phyloP scores from a whole-genome alignment of 2,329 filamentous ascomycete species.

The Cryphonectria nitschkei region DNA sequence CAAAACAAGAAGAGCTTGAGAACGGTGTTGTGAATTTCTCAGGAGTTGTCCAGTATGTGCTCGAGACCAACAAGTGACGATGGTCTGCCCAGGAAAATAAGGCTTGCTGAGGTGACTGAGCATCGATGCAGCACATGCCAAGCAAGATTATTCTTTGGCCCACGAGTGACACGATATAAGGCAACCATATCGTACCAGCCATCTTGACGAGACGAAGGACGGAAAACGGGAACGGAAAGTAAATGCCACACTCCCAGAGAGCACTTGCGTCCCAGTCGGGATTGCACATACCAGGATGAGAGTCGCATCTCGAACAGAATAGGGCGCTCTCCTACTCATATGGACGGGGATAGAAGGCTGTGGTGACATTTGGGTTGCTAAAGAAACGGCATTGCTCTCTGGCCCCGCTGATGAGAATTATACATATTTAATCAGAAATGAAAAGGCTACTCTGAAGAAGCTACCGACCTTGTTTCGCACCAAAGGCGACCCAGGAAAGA shows the following conservation, averaged over 20 bases:
- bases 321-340: neutral
- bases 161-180: neutral
- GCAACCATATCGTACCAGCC: neutral
- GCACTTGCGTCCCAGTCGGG: neutral
- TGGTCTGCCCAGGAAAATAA: neutral
- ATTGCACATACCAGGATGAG: neutral
- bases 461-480: neutral
- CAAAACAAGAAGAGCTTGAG: neutral
- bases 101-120: neutral
- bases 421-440: neutral
- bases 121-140: neutral
- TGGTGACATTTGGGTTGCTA: neutral
- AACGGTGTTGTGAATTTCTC: neutral
- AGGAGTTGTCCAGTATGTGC: neutral
- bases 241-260: neutral
- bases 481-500: neutral
- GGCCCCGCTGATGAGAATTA: neutral
- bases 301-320: neutral
- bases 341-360: neutral
- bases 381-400: neutral
- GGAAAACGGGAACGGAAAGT: neutral
- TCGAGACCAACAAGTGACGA: neutral
- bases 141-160: neutral
- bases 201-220: neutral
- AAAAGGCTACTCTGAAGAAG: neutral